Evolutionary conservation across 1,284 basidiomycete species (phyloP), one percentile per base, ranked within the genome.

Genomic region (Coniferiporia weirii): DNA sequence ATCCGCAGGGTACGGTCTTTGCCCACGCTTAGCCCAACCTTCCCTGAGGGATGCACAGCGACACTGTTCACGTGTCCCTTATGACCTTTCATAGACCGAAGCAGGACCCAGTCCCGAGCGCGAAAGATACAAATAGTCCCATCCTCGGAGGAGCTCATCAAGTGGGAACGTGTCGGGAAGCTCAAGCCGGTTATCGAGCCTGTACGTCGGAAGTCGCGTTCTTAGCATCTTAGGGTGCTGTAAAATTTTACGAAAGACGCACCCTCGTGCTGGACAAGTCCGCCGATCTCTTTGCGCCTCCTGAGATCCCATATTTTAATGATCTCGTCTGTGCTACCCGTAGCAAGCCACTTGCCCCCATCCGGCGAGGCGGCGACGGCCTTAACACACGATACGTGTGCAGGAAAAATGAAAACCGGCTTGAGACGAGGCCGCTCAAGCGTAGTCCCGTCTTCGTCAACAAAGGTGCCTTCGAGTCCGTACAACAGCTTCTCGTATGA

Each of bases 271-370:
- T 97, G 93, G 77, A 91, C 90, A 56, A 99, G 75, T 38, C 89
- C 91, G 36, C 96, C 96, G 47, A 99, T 84, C 72, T 98, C 96
- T 71, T 95, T 95, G 68, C 87, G 76, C 69, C 93, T 79, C 56
- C 88, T 80, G 63, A 98, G 72, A 75, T 98, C 95, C 96, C 96
- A 98, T n/a, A 98, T 88, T 72, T 98, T 98, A 69, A 98, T 79
- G 57, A 95, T 91, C 74, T 98, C 96, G 71, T 99, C 96, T 35
- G 91, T 85, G 63, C 92, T 94, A 0, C 95, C 96, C 0, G 92
- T 95, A 3, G 94, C 95, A 13, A 98, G 80, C 93, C 94, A 98
- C 74, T 97, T 98, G 1, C 93, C 93, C 36, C 92, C 91, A 4
- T 81, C 74, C 1, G 93, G 91, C 0, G 89, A 91, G 0, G 90